Evolutionary conservation across 169 alveolate genomes (phyloP).

Genomic region (Plasmodium malariae): DNA sequence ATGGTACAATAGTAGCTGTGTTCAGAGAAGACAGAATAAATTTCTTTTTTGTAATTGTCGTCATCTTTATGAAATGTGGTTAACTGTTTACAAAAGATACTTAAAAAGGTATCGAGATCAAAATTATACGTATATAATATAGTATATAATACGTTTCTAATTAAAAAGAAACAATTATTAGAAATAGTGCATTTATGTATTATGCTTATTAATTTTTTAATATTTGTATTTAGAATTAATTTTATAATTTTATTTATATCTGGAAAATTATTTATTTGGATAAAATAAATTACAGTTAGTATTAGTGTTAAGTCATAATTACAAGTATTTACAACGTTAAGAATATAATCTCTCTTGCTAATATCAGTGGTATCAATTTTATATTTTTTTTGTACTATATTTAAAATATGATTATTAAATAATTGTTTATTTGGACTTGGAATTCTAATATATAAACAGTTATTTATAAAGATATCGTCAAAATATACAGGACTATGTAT

Average conservation of each 20-base stretch:
- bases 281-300: constrained; percentile 35
- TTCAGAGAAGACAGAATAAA: constrained; percentile 67
- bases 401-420: constrained; percentile 39
- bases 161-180: constrained; percentile 9
- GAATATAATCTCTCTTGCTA: constrained; percentile 14
- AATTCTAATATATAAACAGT: constrained; percentile 61
- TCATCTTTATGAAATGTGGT: constrained; percentile 33
- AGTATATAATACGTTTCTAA: constrained; percentile 61
- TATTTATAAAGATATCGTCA: constrained; percentile 14
- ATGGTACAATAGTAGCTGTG: constrained; percentile 20
- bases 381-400: constrained; percentile 29
- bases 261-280: constrained; percentile 44
- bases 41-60: constrained; percentile 68
- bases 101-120: constrained; percentile 37
- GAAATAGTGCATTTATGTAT: constrained; percentile 59
- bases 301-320: constrained; percentile 56
- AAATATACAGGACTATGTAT: constrained; percentile 42
- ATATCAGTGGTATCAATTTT: constrained; percentile 7
- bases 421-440: constrained; percentile 32
- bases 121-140: constrained; percentile 45
- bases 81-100: constrained; percentile 51
- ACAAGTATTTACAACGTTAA: constrained; percentile 37
- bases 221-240: constrained; percentile 37
- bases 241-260: constrained; percentile 59
- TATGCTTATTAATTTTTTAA: constrained; percentile 39